Percentiles rank a stretch among this genome's conserved stretches.
These are phyloP conservation scores for Ramularia endophylla DNA, from an alignment of 2,329 filamentous ascomycete species.

Conservation along the genomic window DNA sequence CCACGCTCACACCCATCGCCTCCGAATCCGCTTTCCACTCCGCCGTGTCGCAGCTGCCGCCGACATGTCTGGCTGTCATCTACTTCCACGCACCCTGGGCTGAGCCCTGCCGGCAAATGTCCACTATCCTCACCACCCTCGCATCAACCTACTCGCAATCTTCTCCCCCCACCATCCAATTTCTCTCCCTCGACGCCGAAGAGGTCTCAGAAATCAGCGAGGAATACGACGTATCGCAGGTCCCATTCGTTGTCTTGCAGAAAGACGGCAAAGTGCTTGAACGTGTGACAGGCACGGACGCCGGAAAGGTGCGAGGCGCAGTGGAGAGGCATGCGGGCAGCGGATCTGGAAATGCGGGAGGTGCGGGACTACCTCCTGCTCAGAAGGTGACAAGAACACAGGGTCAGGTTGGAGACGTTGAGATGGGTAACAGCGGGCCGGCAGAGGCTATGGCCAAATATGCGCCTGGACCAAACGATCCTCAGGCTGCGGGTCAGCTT, in stretches of 20 bases:
- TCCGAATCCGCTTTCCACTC: slow-evolving; percentile 67
- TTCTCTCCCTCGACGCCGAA: slow-evolving; percentile 90
- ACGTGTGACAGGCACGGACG: slow-evolving; percentile 84
- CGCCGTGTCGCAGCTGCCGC: slow-evolving; percentile 59
- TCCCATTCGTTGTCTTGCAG: slow-evolving; percentile 84
- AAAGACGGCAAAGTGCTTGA: slow-evolving; percentile 71
- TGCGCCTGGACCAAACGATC: slow-evolving; percentile 38
- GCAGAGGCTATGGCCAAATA: slow-evolving; percentile 37
- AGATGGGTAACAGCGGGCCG: slow-evolving; percentile 12
- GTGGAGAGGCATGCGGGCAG: slow-evolving; percentile 73
- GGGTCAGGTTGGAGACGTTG: background rate
- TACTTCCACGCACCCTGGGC: slow-evolving; percentile 98
- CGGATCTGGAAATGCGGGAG: slow-evolving; percentile 18
- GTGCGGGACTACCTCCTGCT: slow-evolving; percentile 36
- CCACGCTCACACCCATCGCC: slow-evolving; percentile 67
- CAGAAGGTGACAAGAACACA: slow-evolving; percentile 29
- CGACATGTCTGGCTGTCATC: slow-evolving; percentile 70
- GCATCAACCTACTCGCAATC: slow-evolving; percentile 75
- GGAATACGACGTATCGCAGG: slow-evolving; percentile 86
- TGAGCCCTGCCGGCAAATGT: slow-evolving; percentile 92
- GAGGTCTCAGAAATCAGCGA: slow-evolving; percentile 89
- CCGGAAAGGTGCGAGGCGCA: slow-evolving; percentile 72
- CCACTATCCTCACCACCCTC: slow-evolving; percentile 74
- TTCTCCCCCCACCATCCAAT: slow-evolving; percentile 62
- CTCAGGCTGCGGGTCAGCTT: slow-evolving; percentile 44